phyloP scores from a whole-genome alignment of 768 basidiomycete species.

The Serendipita sp. region DNA sequence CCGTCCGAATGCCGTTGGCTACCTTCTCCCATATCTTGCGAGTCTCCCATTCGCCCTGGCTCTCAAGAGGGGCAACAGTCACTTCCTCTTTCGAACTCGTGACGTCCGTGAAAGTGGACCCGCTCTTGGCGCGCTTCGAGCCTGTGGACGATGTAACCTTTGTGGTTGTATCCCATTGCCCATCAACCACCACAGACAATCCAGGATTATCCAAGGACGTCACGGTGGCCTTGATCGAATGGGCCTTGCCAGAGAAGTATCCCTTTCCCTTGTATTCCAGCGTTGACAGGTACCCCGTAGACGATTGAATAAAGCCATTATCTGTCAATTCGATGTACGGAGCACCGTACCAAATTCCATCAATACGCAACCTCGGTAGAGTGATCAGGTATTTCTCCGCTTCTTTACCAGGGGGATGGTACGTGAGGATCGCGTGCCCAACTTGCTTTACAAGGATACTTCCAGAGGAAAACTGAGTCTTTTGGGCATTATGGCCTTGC shows the following conservation, averaged over 20 bases:
- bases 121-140: slow-evolving; percentile 34
- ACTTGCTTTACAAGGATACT: slow-evolving; percentile 66
- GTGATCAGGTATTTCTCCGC: slow-evolving; percentile 76
- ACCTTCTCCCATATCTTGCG: slow-evolving; percentile 73
- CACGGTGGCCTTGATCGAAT: slow-evolving; percentile 79
- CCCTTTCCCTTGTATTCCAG: slow-evolving; percentile 96
- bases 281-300: slow-evolving; percentile 42
- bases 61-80: slow-evolving; percentile 37
- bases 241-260: slow-evolving; percentile 86
- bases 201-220: slow-evolving; percentile 30
- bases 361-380: slow-evolving; percentile 79
- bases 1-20: slow-evolving; percentile 77
- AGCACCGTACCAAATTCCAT: slow-evolving; percentile 70
- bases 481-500: slow-evolving; percentile 84
- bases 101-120: slow-evolving; percentile 61
- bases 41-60: slow-evolving; percentile 54
- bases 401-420: slow-evolving; percentile 40
- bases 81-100: slow-evolving; percentile 61
- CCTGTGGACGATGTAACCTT: slow-evolving; percentile 17
- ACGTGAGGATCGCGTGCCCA: slow-evolving; percentile 75
- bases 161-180: slow-evolving; percentile 58
- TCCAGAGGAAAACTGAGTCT: slow-evolving; percentile 75
- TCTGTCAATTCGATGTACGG: slow-evolving; percentile 88
- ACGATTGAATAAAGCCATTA: slow-evolving; percentile 57
- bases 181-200: slow-evolving; percentile 41